A percentile compares a stretch with the other conserved stretches of the same genome.
These are phyloP conservation scores for Tuber microsphaerosporum DNA, from an alignment of 495 filamentous ascomycete genomes.

Conservation along the genomic window DNA sequence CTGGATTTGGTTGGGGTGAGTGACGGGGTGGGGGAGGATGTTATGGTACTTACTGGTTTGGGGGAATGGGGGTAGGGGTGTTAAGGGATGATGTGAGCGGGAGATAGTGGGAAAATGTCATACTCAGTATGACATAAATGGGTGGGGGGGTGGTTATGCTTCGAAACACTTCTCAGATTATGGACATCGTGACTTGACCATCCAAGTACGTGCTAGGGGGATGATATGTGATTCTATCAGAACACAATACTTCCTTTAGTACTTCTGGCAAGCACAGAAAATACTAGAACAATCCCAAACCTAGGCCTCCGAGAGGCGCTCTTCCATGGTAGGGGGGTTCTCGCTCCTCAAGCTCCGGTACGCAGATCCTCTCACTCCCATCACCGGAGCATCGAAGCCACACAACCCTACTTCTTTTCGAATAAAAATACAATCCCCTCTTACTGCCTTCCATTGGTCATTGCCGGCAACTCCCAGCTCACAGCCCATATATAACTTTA, in stretches of 20 bases:
- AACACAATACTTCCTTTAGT: background rate
- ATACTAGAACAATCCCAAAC: background rate
- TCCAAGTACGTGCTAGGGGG: background rate
- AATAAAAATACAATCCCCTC: background rate
- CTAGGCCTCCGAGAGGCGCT: background rate
- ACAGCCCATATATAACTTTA: background rate
- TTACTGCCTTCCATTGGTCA: no score
- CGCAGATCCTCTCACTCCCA: background rate
- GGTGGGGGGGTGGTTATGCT: background rate
- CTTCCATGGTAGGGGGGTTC: background rate
- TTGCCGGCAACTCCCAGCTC: background rate
- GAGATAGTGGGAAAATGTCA: background rate
- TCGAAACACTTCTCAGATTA: background rate
- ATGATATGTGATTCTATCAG: background rate
- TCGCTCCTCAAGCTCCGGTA: background rate
- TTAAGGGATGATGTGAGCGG: background rate
- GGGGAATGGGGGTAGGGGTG: background rate
- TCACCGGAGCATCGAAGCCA: background rate
- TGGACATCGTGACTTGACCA: background rate
- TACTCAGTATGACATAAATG: background rate
- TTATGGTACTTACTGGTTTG: background rate
- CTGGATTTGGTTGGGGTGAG: background rate
- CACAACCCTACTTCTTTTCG: background rate
- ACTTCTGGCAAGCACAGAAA: background rate
- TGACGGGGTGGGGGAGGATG: background rate